Base-by-base conservation (phyloP, 306 rosid species). In the Prinsepia uniflora region DNA sequence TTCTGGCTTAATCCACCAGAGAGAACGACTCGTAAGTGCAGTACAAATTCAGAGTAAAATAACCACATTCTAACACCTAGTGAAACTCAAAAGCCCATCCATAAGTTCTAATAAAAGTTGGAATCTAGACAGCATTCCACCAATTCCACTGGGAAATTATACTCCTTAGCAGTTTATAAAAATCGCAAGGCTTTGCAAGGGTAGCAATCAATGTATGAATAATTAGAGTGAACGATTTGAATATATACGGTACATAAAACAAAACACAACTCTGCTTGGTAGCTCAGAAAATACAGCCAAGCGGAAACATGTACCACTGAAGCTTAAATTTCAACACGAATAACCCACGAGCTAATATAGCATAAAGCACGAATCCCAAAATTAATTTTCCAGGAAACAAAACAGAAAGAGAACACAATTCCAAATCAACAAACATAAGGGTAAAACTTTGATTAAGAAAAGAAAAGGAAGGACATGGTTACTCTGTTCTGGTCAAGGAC, bases 401-500 rank as follows among this genome's bases (percentile, higher is more conserved):
- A 64, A 64, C 10, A 43, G 54, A 44, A 65, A 19, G 1, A 24
- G n/a, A 52, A 52, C 30, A 14, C 5, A 34, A 67, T 54, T 7
- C 18, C 7, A 68, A 50, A 39, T 13, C 24, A 14, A 18, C 13
- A 36, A 17, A 39, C 42, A 14, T 63, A 47, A 18, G 24, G 39
- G 5, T 30, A 19, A 41, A 62, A 63, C 6, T 53, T 53, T 2
- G 1, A 34, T 3, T 30, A 30, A 64, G n/a, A 45, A 0, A 7
- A 45, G 18, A 62, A 8, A 34, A 14, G 2, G 8, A 18, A 7
- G 15, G 44, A 10, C 17, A 5, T 34, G 60, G 10, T 19, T 84
- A 92, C 96, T 70, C 92, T 78, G 73, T 88, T 92, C 84, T 95
- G 99, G 79, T 95, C 96, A 36, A 91, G 76, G 69, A 95, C 91